phyloP scores from a whole-genome alignment of 768 basidiomycete species.

The Tulasnella sp. region DNA sequence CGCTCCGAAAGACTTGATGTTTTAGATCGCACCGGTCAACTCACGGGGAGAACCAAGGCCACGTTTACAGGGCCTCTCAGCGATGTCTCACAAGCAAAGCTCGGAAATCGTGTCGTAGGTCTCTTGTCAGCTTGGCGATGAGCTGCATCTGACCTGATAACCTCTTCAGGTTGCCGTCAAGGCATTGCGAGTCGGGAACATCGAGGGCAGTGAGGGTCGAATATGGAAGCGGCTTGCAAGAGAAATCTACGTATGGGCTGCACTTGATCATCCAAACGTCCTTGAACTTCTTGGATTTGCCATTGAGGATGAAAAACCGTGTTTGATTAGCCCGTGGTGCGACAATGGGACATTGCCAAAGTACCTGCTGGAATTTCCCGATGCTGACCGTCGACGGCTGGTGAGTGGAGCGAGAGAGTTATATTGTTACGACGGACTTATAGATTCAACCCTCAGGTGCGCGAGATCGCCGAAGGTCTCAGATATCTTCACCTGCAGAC shows the following conservation, averaged over 20 bases:
- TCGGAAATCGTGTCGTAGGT: not conserved
- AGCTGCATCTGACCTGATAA: not conserved
- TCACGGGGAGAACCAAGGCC: not conserved
- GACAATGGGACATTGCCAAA: conserved; percentile 50
- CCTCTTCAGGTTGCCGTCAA: not conserved
- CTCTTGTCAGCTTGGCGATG: not conserved
- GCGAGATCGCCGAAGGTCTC: conserved; percentile 28
- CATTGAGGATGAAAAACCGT: conserved; percentile 32
- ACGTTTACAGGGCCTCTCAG: not conserved
- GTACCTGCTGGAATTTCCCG: conserved; percentile 46
- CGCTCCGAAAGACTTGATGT: not conserved
- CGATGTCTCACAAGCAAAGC: not conserved
- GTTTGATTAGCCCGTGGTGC: conserved; percentile 60
- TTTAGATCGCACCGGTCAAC: not conserved
- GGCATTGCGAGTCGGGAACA: not conserved
- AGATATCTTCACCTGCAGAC: conserved; percentile 26
- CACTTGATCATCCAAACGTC: not conserved
- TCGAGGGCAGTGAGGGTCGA: not conserved
- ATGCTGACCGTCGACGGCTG: conserved; percentile 46
- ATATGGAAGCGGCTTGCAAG: not conserved
- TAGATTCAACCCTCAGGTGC: conserved; percentile 19
- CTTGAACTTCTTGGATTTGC: not conserved
- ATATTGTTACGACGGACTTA: not conserved
- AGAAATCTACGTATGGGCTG: not conserved
- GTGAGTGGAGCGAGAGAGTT: conserved; percentile 36